Conservation (phyloP, 2,329 filamentous ascomycete species). For the Hypoxylon sp. region DNA sequence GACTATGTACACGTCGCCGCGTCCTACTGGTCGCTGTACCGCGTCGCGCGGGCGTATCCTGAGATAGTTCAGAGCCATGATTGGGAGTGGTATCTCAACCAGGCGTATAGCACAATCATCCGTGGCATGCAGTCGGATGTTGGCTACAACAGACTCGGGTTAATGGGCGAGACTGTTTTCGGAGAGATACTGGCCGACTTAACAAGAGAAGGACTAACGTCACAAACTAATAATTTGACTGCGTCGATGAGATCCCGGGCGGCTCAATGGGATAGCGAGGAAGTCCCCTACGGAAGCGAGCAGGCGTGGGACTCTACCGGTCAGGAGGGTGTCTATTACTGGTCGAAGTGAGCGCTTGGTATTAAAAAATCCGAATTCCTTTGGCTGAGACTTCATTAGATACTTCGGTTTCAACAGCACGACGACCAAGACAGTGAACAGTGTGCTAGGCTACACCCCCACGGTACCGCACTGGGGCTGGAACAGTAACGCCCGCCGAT, state of each 20-base stretch:
- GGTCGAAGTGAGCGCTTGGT: conserved; percentile 61
- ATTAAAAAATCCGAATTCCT: background rate
- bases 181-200: conserved; percentile 68
- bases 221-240: conserved; percentile 59
- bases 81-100: conserved; percentile 69
- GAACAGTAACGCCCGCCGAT: conserved; percentile 72
- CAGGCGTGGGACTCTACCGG: conserved; percentile 75
- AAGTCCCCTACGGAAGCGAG: conserved; percentile 71
- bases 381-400: conserved; percentile 40
- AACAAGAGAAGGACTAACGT: conserved; percentile 60
- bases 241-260: conserved; percentile 65
- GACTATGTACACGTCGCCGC: conserved; percentile 71
- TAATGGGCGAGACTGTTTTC: conserved; percentile 74
- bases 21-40: conserved; percentile 71
- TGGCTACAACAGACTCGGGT: conserved; percentile 62
- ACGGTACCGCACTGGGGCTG: conserved; percentile 73
- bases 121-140: conserved; percentile 58
- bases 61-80: conserved; percentile 58
- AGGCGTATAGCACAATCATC: conserved; percentile 67
- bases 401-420: conserved; percentile 66
- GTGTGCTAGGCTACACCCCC: conserved; percentile 70
- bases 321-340: conserved; percentile 73
- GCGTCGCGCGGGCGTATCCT: conserved; percentile 65
- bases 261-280: conserved; percentile 63
- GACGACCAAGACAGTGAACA: conserved; percentile 65